A percentile compares a stretch with the other conserved stretches of the same genome.
phyloP scores from a whole-genome alignment of 495 filamentous ascomycete genomes.

The Xylaria scruposa region DNA sequence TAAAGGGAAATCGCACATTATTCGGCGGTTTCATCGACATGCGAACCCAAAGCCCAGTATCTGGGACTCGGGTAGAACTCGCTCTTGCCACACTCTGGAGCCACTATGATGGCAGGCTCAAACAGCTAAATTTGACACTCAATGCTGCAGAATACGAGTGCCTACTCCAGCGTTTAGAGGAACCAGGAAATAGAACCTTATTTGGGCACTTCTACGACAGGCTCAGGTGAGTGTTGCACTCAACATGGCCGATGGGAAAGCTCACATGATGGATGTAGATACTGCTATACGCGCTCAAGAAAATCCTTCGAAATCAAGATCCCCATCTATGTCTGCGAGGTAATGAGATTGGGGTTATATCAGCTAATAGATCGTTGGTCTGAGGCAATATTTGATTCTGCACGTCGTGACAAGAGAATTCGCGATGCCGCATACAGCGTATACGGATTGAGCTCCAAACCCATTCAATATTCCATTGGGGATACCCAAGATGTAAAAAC shows the following conservation, averaged over 20 bases:
- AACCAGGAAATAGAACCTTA: background rate
- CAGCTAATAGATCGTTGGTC: background rate
- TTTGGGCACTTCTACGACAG: background rate
- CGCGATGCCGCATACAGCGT: background rate
- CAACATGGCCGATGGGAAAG: background rate
- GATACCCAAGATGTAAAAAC: background rate
- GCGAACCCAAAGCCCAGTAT: background rate
- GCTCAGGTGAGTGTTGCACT: background rate
- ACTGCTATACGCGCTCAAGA: background rate
- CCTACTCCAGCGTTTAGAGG: background rate
- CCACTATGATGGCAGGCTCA: background rate
- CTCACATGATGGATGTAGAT: background rate
- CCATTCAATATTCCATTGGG: background rate
- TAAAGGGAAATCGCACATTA: background rate
- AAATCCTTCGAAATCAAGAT: background rate
- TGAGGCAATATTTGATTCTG: background rate
- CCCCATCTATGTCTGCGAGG: background rate
- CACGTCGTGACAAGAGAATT: background rate
- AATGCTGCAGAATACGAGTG: background rate
- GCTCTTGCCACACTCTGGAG: background rate
- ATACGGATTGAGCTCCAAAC: background rate
- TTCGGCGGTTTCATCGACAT: background rate
- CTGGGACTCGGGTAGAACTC: background rate
- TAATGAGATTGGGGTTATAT: background rate
- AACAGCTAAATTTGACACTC: background rate